A percentile compares a stretch with the other conserved stretches of the same genome.
Conservation (phyloP, 352 stramenopile genomes). For the Pythium myriotylum region DNA sequence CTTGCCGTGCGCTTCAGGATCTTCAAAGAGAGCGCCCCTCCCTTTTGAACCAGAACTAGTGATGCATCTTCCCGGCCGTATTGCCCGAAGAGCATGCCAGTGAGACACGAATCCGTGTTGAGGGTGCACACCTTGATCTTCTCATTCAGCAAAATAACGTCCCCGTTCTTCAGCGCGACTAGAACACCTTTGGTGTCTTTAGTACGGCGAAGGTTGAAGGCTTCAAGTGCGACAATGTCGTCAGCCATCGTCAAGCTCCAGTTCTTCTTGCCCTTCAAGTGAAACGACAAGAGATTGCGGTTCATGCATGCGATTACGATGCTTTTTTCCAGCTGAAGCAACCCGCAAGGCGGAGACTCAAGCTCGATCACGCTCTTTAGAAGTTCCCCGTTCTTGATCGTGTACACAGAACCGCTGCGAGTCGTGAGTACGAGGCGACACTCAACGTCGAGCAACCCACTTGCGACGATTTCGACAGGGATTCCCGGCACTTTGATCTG, state of each 20-base stretch:
- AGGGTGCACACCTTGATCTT: conserved; percentile 85
- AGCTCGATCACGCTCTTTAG: conserved; percentile 88
- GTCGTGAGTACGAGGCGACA: conserved; percentile 87
- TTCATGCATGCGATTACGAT: conserved; percentile 90
- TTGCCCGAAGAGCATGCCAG: conserved; percentile 85
- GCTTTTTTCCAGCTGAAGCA: conserved; percentile 83
- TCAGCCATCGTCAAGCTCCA: conserved; percentile 86
- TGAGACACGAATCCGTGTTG: conserved; percentile 62
- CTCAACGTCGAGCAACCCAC: conserved; percentile 80
- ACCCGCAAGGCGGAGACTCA: conserved; percentile 69
- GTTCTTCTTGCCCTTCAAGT: conserved; percentile 92
- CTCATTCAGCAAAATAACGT: conserved; percentile 89
- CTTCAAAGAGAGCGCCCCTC: conserved; percentile 79
- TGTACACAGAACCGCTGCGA: conserved; percentile 85
- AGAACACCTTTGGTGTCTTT: conserved; percentile 82
- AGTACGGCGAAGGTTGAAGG: conserved; percentile 68
- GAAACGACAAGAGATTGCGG: conserved; percentile 83
- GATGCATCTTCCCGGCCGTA: conserved; percentile 89
- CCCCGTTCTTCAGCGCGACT: conserved; percentile 82
- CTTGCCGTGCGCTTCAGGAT: conserved; percentile 89
- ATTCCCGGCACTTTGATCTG: conserved; percentile 72
- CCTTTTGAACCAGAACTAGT: conserved; percentile 81
- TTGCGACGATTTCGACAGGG: conserved; percentile 76
- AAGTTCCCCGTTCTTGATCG: conserved; percentile 91
- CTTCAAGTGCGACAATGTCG: conserved; percentile 82